Conservation (phyloP, 208 protist species). For the Angomonas desouzai region DNA sequence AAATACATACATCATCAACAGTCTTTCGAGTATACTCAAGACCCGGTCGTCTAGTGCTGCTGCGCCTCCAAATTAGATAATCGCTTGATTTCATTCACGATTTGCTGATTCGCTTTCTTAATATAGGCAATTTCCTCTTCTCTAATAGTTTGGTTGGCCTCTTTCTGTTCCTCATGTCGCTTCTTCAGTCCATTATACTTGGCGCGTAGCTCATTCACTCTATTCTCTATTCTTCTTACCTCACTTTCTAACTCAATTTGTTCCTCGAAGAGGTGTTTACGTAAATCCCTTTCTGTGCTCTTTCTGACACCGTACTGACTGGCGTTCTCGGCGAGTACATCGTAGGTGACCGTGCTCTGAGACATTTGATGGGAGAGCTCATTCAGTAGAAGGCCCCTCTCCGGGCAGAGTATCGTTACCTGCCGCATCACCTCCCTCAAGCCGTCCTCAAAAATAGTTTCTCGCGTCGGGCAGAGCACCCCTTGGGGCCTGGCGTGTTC, state of each 20-base stretch:
- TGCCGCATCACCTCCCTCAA: constrained; percentile 86
- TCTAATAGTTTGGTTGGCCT: constrained; percentile 55
- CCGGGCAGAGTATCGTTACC: constrained; percentile 78
- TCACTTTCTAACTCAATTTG: constrained; percentile 71
- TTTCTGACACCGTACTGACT: constrained; percentile 87
- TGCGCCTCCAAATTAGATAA: constrained; percentile 55
- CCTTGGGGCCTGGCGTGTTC: constrained; percentile 64
- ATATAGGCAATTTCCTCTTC: constrained; percentile 87
- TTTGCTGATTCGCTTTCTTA: constrained; percentile 80
- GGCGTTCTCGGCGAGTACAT: constrained; percentile 79
- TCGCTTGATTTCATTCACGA: constrained; percentile 88
- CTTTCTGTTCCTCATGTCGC: constrained; percentile 82
- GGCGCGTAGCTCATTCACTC: constrained; percentile 77
- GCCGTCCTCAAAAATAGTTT: constrained; percentile 73
- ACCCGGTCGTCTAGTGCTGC: constrained; percentile 6
- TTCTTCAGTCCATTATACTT: constrained; percentile 77
- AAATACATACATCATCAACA: too few species aligned
- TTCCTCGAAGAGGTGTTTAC: constrained; percentile 56
- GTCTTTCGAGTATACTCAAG: too few species aligned
- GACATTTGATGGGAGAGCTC: constrained; percentile 60
- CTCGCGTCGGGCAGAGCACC: constrained; percentile 66
- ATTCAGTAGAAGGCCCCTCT: constrained; percentile 76
- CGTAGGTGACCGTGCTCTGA: constrained; percentile 75
- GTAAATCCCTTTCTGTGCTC: constrained; percentile 79
- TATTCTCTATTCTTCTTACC: constrained; percentile 80